Base-by-base conservation (phyloP, 768 basidiomycete genomes). In the Glaciozyma martinii region DNA sequence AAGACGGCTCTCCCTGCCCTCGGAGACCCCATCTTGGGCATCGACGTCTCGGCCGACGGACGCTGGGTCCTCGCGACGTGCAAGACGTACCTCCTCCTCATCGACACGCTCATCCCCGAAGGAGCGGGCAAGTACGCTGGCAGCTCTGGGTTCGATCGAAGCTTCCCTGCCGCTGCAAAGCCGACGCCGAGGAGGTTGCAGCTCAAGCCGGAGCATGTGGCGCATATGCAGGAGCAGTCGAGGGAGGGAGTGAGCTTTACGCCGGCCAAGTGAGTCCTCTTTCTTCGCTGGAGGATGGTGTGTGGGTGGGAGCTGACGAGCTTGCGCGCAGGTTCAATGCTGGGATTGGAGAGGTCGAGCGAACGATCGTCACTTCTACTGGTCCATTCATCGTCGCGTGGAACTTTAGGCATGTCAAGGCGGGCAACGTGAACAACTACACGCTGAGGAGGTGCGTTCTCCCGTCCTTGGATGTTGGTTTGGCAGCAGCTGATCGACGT, bases 401-500 rank as follows among this genome's bases (percentile, higher is more conserved):
- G 93, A 93, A 98, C 83, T 94, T 99, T 76, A 83, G 82, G 53
- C 91, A 93, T 74, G 89, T 98, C 68, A 97, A 94, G 82, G 86
- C 86, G 77, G 95, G 95, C 60, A 82, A 84, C 57, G 80, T 87
- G 50, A 89, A 91, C 77, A 88, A 87, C 76, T 98, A 97, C 74
- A 90, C 94, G 73, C 93, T 98, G 80, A 92, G 93, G 82, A 30
- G 43, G 32, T 57, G 42, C 63, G 46, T 25, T 19, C 7, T 23
- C 21, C n/a, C n/a, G 3, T 23, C 46, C 12, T 23, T 12, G 56
- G 9, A 54, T 30, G 18, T 25, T 55, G n/a, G 19, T 23, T 50
- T 1, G 8, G 4, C 27, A 15, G 61, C 25, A 55, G 5, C 47
- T 43, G 37, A 33, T 62, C 52, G 49, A 64, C 60, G 12, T 47